Conservation (phyloP, 2,329 filamentous ascomycete genomes). For the Colletotrichum sp. region DNA sequence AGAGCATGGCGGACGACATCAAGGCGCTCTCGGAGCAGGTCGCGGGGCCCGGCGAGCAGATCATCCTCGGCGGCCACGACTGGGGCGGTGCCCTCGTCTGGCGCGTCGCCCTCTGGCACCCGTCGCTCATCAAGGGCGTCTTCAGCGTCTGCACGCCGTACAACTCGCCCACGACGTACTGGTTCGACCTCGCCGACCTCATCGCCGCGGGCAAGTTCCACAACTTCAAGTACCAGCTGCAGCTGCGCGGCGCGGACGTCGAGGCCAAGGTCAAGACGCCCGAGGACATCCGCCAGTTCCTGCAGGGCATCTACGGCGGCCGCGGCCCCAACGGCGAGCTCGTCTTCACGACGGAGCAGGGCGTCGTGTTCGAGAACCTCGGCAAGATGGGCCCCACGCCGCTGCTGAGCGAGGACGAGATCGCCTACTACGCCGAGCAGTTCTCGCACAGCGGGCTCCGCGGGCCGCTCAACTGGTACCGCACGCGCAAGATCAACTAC, state of each 20-base stretch:
- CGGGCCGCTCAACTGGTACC: conserved; percentile 90
- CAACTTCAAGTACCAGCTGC: conserved; percentile 85
- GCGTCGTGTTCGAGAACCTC: conserved; percentile 69
- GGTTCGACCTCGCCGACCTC: conserved; percentile 62
- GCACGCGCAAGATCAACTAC: conserved; percentile 73
- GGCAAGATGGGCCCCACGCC: conserved; percentile 59
- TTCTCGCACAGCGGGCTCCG: conserved; percentile 76
- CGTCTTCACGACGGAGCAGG: conserved; percentile 64
- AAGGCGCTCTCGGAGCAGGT: conserved; percentile 70
- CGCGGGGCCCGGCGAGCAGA: conserved; percentile 46
- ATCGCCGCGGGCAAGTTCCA: conserved; percentile 60
- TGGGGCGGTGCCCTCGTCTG: conserved; percentile 86
- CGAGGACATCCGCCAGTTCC: conserved; percentile 70
- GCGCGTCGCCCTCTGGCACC: conserved; percentile 76
- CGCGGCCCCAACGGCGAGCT: conserved; percentile 57
- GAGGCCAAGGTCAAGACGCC: conserved; percentile 63
- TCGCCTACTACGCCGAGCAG: conserved; percentile 78
- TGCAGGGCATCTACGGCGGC: conserved; percentile 76
- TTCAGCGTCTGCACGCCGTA: conserved; percentile 87
- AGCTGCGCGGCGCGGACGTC: conserved; percentile 73
- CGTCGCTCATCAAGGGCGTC: conserved; percentile 73
- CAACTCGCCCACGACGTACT: conserved; percentile 55
- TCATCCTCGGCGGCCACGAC: conserved; percentile 91
- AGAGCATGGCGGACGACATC: conserved; percentile 77
- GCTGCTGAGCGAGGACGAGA: conserved; percentile 70